These are phyloP conservation scores for Jacaranda copaia DNA, from an alignment of 257 asterid genomes.

Conservation along the genomic window DNA sequence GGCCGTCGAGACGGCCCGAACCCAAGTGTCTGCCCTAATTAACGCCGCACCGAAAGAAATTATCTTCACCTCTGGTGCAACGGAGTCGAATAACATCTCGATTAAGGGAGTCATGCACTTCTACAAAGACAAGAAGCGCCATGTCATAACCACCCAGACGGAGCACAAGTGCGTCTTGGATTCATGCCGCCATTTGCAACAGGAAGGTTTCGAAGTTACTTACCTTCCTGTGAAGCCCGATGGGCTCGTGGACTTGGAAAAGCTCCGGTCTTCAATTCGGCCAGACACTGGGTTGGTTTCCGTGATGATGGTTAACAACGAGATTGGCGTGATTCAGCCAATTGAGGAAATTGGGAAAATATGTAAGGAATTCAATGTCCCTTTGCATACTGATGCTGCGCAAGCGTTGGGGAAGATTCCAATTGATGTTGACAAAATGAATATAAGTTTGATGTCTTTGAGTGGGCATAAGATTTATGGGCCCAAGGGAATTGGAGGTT, in stretches of 20 bases:
- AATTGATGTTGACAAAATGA: not conserved
- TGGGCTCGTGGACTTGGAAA: not conserved
- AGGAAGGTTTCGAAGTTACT: not conserved
- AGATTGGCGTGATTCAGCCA: not conserved
- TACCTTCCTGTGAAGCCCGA: not conserved
- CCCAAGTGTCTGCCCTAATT: not conserved
- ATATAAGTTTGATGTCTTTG: slow-evolving; percentile 5
- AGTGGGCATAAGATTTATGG: slow-evolving; percentile 4
- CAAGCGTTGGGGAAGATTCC: not conserved
- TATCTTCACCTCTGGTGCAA: not conserved
- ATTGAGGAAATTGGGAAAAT: not conserved
- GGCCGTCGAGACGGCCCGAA: not conserved
- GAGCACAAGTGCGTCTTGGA: not conserved
- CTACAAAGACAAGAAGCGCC: not conserved
- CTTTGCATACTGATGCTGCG: not conserved
- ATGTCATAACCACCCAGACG: not conserved
- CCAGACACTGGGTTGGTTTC: not conserved
- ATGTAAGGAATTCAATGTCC: not conserved
- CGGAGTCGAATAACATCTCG: not conserved
- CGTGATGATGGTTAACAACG: not conserved
- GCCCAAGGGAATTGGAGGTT: slow-evolving; percentile 1
- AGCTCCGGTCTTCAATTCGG: not conserved
- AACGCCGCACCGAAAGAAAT: not conserved
- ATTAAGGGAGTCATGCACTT: not conserved
- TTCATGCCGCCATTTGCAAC: not conserved